Evolutionary conservation across 1,139 yeast species (phyloP), one percentile per base, ranked within the genome.

Genomic region (Debaryomyces udenii): DNA sequence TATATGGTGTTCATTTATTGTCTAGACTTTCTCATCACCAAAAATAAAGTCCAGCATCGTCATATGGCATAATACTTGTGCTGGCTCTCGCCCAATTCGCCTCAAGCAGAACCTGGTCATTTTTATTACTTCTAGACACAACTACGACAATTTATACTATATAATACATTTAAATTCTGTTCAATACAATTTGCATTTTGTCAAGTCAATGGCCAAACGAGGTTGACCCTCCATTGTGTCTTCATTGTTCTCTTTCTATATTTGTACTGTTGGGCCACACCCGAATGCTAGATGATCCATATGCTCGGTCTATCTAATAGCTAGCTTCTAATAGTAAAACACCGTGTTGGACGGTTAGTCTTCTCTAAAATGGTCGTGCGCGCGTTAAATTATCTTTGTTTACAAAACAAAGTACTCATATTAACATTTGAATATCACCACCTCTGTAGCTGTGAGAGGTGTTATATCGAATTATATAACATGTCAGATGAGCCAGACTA

Each of bases 401-500:
- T 23, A 36, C 39, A 36, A 36, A 36, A 36, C 24, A 36, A 26
- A 36, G 17, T 27, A 10, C 22, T 7, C 22, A 20, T 20, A 20
- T 20, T n/a, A n/a, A 20, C 22, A 5, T 6, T 20, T 7, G 7
- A 7, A 20, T 20, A 20, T 20, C 7, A 20, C 7, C 22, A 20
- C 22, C 22, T 20, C 7, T 7, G 22, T 5, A 20, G 22, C 22
- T 20, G 23, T 16, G 14, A 36, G 17, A 22, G 17, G 26, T 20
- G 22, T 20, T 6, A 20, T 20, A 20, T 5, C 22, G 7, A 20
- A 20, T 5, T 20, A 6, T n/a, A 15, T 37, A 45, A 26, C 29
- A 63, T 61, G 66, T 50, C 65, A 39, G 64, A 59, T 30, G 82
- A 78, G 38, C 83, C 77, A 38, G 95, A 88, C 55, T 83, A 69